Conservation (phyloP, 768 basidiomycete genomes). For the Collybia nuda region DNA sequence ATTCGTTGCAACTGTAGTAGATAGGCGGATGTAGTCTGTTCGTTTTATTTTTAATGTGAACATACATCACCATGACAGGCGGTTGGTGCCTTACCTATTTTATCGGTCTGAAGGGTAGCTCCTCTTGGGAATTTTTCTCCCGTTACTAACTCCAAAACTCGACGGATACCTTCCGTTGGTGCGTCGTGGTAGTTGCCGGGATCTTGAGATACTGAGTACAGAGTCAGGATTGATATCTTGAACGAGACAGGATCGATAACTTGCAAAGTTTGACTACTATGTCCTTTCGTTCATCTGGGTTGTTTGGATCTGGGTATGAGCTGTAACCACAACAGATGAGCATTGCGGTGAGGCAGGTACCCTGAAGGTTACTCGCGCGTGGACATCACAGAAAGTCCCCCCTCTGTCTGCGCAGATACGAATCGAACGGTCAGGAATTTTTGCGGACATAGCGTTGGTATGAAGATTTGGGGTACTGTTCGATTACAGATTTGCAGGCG, state of each 20-base stretch:
- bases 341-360: not conserved
- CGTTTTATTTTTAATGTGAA: constrained; percentile 2
- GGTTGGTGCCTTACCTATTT: constrained; percentile 60
- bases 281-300: constrained; percentile 62
- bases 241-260: constrained; percentile 21
- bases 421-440: constrained; percentile 72
- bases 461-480: too few relatives aligned
- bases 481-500: too few relatives aligned
- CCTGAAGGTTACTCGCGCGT: constrained; percentile 55
- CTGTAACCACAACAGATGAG: constrained; percentile 29
- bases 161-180: constrained; percentile 90
- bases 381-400: constrained; percentile 90
- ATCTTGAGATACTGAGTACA: constrained; percentile 78
- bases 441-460: not conserved
- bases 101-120: constrained; percentile 65
- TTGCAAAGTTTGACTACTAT: constrained; percentile 87
- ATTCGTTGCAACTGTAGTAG: constrained; percentile 95
- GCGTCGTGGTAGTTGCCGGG: constrained; percentile 87
- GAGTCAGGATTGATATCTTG: not conserved
- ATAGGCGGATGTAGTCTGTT: constrained; percentile 85
- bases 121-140: constrained; percentile 70
- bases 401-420: constrained; percentile 87
- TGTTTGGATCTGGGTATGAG: constrained; percentile 73
- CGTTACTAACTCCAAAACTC: constrained; percentile 78
- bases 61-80: not conserved